These are phyloP conservation scores for Pseudogymnoascus sp. DNA, from an alignment of 2,329 filamentous ascomycete species.

Conservation along the genomic window DNA sequence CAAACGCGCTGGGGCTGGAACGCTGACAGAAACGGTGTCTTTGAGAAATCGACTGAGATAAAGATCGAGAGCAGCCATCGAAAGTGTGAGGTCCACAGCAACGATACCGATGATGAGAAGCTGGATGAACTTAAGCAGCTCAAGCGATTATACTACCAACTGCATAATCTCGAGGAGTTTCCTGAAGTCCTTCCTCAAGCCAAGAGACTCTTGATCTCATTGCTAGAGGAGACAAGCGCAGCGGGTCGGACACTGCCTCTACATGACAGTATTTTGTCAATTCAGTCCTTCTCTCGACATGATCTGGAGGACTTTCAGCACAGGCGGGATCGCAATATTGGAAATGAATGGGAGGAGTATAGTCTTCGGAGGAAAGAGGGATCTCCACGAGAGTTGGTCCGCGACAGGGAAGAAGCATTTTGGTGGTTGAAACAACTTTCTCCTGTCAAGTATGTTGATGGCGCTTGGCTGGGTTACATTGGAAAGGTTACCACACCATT, in stretches of 20 bases:
- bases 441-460: constrained; percentile 41
- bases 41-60: not conserved
- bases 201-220: constrained; percentile 28
- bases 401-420: constrained; percentile 30
- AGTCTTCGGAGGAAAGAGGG: constrained; percentile 25
- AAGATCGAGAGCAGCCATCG: constrained; percentile 11
- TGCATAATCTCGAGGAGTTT: constrained; percentile 35
- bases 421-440: constrained; percentile 35
- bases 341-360: constrained; percentile 27
- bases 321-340: constrained; percentile 28
- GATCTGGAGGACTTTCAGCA: constrained; percentile 28
- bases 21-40: not conserved
- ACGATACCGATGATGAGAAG: constrained; percentile 11
- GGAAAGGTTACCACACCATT: constrained; percentile 39
- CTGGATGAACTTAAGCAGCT: constrained; percentile 20
- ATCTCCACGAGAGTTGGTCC: constrained; percentile 31
- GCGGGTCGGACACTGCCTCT: constrained; percentile 17
- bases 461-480: constrained; percentile 41
- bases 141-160: constrained; percentile 33
- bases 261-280: constrained; percentile 27
- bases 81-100: constrained; percentile 9
- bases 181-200: constrained; percentile 30
- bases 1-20: constrained; percentile 7
- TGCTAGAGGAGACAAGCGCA: constrained; percentile 31
- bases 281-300: constrained; percentile 27